Conservation (phyloP, 352 stramenopile genomes). For the Phytopythium boreale region DNA sequence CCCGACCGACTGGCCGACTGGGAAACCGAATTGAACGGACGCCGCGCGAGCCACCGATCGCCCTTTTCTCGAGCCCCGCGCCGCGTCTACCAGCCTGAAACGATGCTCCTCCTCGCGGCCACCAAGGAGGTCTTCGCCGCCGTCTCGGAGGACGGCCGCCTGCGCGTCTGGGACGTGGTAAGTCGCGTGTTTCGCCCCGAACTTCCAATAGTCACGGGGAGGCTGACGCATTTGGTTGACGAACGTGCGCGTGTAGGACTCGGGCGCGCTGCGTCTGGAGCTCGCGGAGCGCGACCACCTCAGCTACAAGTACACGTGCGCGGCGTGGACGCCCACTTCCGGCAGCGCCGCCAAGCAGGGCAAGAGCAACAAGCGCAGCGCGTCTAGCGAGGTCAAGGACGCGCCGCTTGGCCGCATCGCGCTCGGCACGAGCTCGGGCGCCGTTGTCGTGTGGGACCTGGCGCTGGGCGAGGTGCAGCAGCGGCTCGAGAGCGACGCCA, state of each 20-base stretch:
- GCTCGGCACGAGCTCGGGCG: conserved; percentile 65
- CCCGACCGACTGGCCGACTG: conserved; percentile 3
- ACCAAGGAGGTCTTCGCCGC: conserved; percentile 76
- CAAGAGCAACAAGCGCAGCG: conserved; percentile 43
- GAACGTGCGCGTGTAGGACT: conserved; percentile 20
- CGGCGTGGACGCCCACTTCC: conserved; percentile 58
- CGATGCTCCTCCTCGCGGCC: conserved; percentile 73
- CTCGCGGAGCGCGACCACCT: conserved; percentile 83
- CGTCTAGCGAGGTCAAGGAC: conserved; percentile 15
- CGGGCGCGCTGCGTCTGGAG: conserved; percentile 64
- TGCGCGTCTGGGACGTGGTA: conserved; percentile 83
- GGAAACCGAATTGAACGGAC: conserved; percentile 8
- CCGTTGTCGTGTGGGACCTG: conserved; percentile 73
- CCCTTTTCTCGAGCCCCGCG: conserved; percentile 3
- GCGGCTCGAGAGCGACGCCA: conserved; percentile 47
- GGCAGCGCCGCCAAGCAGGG: conserved; percentile 14
- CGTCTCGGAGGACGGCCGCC: conserved; percentile 78
- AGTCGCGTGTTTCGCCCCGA: too few relatives aligned
- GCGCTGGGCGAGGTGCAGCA: conserved; percentile 59
- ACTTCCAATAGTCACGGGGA: too few relatives aligned
- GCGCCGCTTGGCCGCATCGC: conserved; percentile 52
- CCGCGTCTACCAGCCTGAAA: conserved; percentile 2
- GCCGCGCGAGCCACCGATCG: conserved; percentile 5
- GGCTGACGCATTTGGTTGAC: conserved; percentile 4
- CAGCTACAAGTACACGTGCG: conserved; percentile 78